Evolutionary conservation across 495 filamentous ascomycete species (phyloP), one percentile per base, ranked within the genome.

Genomic region (Monascus purpureus): DNA sequence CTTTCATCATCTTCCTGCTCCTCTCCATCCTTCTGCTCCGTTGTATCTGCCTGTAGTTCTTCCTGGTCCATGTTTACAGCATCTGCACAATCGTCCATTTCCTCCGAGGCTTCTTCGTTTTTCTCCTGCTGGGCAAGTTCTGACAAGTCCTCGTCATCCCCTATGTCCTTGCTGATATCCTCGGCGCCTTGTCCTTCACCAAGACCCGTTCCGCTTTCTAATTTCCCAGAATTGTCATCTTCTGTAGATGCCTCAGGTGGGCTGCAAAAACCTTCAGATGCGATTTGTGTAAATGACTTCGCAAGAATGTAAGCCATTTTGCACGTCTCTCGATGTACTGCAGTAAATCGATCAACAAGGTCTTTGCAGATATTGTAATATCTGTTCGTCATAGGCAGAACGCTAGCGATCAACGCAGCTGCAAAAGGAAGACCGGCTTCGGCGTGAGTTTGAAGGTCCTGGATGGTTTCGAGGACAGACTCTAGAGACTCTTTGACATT

Each of bases 141-240:
- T 1, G 80, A 76, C 8, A 99, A 53, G 52, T 96, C 84, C 54
- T 99, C 92, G 37, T 96, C 88, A 28, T 84, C 77, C 37, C 81
- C 70, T 29, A 99, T 77, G 47, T 96, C 88, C 43, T 96, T 94
- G 55, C 86, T 94, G 34, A 99, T 95, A 58, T 99, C 87, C 46
- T 96, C 84, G 1, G 77, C 84, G 15, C 86, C 92, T 45, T 94
- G 81, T 8, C 87, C 88, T 35, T 94, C 88, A 17, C 90, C 92
- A n/a, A 99, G 71, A 15, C 92, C 92, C 3, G 87, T 96, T n/a
- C 92, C 92, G 30, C 67, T 71, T 51, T 99, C 87, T 25, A 93
- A 62, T 41, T 87, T 73, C 4, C 83, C 80, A 12, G 70, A 64
- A 39, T 78, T 70, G 22, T 72, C 68, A 15, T 70, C 63, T 29